These are phyloP conservation scores for Anisodus acutangulus DNA, from an alignment of 257 asterid species.

Conservation along the genomic window DNA sequence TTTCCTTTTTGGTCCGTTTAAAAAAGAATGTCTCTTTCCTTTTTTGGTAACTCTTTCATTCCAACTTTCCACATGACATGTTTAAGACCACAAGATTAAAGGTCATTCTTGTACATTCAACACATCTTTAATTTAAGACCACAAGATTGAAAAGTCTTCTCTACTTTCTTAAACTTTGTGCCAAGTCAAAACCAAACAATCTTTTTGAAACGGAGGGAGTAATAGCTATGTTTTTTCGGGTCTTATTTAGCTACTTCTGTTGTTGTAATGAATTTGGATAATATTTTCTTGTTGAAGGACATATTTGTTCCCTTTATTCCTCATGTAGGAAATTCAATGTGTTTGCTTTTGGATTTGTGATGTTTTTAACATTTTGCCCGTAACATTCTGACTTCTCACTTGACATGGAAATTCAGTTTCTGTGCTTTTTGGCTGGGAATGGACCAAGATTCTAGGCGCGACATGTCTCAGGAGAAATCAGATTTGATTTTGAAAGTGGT, in stretches of 20 bases:
- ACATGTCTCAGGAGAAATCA: conserved; percentile 74
- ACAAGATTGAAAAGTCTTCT: no score
- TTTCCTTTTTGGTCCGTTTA: no score
- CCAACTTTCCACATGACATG: no score
- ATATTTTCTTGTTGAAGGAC: not conserved
- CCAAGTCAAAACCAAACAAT: no score
- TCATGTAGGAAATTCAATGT: not conserved
- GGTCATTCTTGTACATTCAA: no score
- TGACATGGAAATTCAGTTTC: conserved; percentile 59
- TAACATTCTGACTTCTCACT: not conserved
- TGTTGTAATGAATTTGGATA: not conserved
- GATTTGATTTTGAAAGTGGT: conserved; percentile 78
- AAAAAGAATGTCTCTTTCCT: no score
- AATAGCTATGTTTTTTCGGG: not conserved
- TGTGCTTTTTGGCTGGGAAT: conserved; percentile 81
- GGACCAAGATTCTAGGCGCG: conserved; percentile 66
- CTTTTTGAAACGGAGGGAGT: no score
- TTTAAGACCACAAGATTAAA: no score
- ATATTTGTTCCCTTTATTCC: conserved; percentile 1
- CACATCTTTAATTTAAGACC: no score
- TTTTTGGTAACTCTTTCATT: no score
- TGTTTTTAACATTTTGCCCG: not conserved
- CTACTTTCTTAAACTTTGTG: no score
- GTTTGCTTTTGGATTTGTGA: not conserved
- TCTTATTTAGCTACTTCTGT: not conserved